Conservation (phyloP, 805 yeast species). For the Candida nanaspora region DNA sequence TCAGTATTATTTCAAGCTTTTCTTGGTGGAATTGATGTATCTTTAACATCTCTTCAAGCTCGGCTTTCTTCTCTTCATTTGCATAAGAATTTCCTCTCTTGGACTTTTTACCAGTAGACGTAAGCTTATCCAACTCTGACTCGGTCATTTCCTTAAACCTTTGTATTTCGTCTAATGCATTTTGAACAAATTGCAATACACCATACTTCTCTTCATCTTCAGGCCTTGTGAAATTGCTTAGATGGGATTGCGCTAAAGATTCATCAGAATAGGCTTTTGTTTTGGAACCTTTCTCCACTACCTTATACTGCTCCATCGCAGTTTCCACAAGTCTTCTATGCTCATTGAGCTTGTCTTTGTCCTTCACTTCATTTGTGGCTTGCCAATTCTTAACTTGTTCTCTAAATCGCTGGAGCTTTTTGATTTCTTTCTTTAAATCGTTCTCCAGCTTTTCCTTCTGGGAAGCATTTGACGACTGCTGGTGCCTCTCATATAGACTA, state of each 20-base stretch:
- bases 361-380: constrained; percentile 45
- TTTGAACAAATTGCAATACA: constrained; percentile 61
- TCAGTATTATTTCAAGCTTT: constrained; percentile 68
- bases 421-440: constrained; percentile 54
- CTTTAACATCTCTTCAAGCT: constrained; percentile 58
- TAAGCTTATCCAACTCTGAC: constrained; percentile 55
- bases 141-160: constrained; percentile 76
- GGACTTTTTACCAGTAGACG: constrained; percentile 41
- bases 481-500: constrained; percentile 47
- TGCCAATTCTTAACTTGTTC: constrained; percentile 58
- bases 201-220: constrained; percentile 73
- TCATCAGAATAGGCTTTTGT: constrained; percentile 54
- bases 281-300: constrained; percentile 49
- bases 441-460: constrained; percentile 51
- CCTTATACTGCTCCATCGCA: constrained; percentile 58
- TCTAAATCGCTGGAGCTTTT: constrained; percentile 49
- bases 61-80: constrained; percentile 45
- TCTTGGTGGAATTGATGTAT: constrained; percentile 75
- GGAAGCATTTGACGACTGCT: constrained; percentile 39
- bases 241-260: constrained; percentile 28
- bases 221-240: constrained; percentile 39
- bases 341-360: constrained; percentile 37
- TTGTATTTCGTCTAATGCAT: constrained; percentile 68
- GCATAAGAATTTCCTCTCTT: constrained; percentile 32
- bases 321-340: constrained; percentile 31